A percentile compares a stretch with the other conserved stretches of the same genome.
These are phyloP conservation scores for cucumber (Cucumis sativus) DNA, from an alignment of 306 rosid genomes.

Conservation along the genomic window Cucumber_9930_V3 NC_026656.2:24695501-24696000, in stretches of 20 bases:
- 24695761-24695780: background rate
- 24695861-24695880: background rate
- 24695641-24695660: background rate
- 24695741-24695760: background rate
- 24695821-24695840: background rate
- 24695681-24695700: background rate
- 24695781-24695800: background rate
- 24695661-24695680: too few relatives aligned
- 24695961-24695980: slow-evolving; percentile 91
- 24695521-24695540: too few relatives aligned
- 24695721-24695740: background rate
- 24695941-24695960: slow-evolving; percentile 88
- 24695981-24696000: slow-evolving; percentile 88
- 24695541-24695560: too few relatives aligned
- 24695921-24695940: slow-evolving; percentile 90
- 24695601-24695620: too few relatives aligned
- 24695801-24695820: background rate
- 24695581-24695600: too few relatives aligned
- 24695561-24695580: too few relatives aligned
- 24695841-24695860: background rate
- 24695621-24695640: background rate
- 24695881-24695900: slow-evolving; percentile 13
- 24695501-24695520: too few relatives aligned
- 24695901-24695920: slow-evolving; percentile 97
- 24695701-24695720: background rate